Base-by-base conservation (phyloP, 306 rosid species). In the Prunus mongolica region DNA sequence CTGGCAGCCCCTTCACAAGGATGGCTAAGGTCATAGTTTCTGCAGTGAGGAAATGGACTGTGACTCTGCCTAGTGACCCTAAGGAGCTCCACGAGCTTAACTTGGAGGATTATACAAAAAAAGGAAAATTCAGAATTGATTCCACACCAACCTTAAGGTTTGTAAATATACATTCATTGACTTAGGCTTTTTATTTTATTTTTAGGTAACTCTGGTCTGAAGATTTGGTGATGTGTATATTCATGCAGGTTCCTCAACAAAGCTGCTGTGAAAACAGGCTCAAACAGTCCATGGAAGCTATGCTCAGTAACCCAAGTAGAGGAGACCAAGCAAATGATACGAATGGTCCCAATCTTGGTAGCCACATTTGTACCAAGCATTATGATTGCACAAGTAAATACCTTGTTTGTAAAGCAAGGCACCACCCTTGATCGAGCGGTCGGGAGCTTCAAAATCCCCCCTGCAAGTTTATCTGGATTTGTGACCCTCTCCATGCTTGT, bases 281-380 rank as follows among this genome's bases (percentile, higher is more conserved):
- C 85, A 27, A 81, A 80, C 15, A 72, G 67, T 72, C 75, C 80
- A 34, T 84, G 85, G 91, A 78, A 41, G 78, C 34, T 82, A 5
- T 87, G 96, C 81, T 80, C 97, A 5, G 88, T 95, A 63, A 89
- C 97, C 2, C 96, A 95, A 89, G 97, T 95, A 32, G 99, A 95
- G 74, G 92, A 88, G 69, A 89, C 96, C 15, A 95, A 95, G 65
- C 97, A 90, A 74, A 84, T 90, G 51, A 67, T 90, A 66, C 82
- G 91, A 20, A 89, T 95, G 99, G 66, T 81, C 10, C 89, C 92
- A 18, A 81, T 92, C 76, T 79, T 89, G 86, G 58, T 88, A 5
- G 84, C 89, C 46, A 92, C 90, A 46, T 76, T 95, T 69, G 78
- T 92, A 45, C 99, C 99, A 1, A 89, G 97, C 91, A 84, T 73